phyloP scores from a whole-genome alignment of 2,329 filamentous ascomycete species.

The Penicillium rolfsii region DNA sequence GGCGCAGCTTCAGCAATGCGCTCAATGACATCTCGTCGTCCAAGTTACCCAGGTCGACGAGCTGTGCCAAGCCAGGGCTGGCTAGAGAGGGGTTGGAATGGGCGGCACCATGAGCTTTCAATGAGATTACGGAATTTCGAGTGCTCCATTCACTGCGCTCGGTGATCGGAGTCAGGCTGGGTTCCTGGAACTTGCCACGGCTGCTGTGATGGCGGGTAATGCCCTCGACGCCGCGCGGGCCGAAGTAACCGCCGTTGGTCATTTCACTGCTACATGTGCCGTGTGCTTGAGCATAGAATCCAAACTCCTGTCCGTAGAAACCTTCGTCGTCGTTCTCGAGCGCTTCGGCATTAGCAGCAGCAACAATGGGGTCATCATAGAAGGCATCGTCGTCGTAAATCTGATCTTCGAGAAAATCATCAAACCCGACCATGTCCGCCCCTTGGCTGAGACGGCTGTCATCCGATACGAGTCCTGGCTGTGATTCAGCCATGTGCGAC shows the following conservation, averaged over 20 bases:
- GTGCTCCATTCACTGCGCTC: slow-evolving; percentile 96
- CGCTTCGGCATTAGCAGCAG: slow-evolving; percentile 90
- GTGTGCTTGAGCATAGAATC: slow-evolving; percentile 75
- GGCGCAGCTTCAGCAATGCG: slow-evolving; percentile 71
- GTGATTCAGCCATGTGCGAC: slow-evolving; percentile 43
- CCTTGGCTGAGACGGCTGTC: slow-evolving; percentile 55
- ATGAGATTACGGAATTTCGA: slow-evolving; percentile 83
- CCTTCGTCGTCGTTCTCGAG: slow-evolving; percentile 90
- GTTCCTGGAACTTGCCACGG: slow-evolving; percentile 74
- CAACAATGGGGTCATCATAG: slow-evolving; percentile 89
- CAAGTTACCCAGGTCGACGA: slow-evolving; percentile 64
- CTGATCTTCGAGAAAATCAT: slow-evolving; percentile 52
- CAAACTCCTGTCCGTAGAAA: slow-evolving; percentile 95
- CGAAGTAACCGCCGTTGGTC: slow-evolving; percentile 86
- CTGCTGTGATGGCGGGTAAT: slow-evolving; percentile 71
- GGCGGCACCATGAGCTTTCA: slow-evolving; percentile 57
- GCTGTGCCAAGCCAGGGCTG: slow-evolving; percentile 75
- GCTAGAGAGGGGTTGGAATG: slow-evolving; percentile 58
- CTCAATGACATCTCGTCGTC: slow-evolving; percentile 75
- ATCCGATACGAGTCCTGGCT: slow-evolving; percentile 54
- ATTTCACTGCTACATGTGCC: slow-evolving; percentile 60
- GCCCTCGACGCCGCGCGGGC: slow-evolving; percentile 68
- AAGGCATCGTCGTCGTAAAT: slow-evolving; percentile 64
- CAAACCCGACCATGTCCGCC: slow-evolving; percentile 43
- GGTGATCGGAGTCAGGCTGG: slow-evolving; percentile 93